Conservation (phyloP, 768 basidiomycete genomes). For the Tephrocybe sp. region DNA sequence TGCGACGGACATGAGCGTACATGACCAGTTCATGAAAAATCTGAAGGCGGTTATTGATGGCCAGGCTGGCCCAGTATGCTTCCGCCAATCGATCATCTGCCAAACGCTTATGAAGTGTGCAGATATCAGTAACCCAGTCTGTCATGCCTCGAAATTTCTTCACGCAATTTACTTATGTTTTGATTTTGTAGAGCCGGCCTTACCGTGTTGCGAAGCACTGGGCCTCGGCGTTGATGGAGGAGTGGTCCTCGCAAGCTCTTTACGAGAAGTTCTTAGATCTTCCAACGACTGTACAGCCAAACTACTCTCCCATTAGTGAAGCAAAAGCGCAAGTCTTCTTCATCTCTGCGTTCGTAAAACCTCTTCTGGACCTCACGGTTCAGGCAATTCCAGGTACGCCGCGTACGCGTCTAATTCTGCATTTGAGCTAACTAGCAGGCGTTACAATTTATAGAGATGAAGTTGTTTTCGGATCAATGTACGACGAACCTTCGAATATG, state of each 20-base stretch:
- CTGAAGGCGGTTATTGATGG: conserved; percentile 53
- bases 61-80: conserved; percentile 35
- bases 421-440: background rate
- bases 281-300: conserved; percentile 54
- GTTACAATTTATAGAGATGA: conserved; percentile 53
- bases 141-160: conserved; percentile 31
- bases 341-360: conserved; percentile 78
- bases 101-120: conserved; percentile 96
- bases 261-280: conserved; percentile 80
- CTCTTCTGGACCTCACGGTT: conserved; percentile 76
- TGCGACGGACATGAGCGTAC: conserved; percentile 94
- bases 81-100: conserved; percentile 71
- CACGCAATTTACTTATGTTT: background rate
- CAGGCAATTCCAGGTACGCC: conserved; percentile 71
- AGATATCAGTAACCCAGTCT: conserved; percentile 96
- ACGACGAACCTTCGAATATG: conserved; percentile 68
- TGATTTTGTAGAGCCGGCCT: conserved; percentile 72
- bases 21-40: conserved; percentile 77
- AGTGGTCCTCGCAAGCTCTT: conserved; percentile 90
- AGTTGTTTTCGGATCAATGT: conserved; percentile 65
- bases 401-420: background rate
- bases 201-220: conserved; percentile 90
- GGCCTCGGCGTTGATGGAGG: conserved; percentile 84
- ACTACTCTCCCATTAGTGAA: conserved; percentile 53
- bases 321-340: conserved; percentile 89